Percentiles rank a stretch among this genome's conserved stretches.
Evolutionary conservation across 352 stramenopile genomes (phyloP).

Genomic region (Plasmopara halstedii): DNA sequence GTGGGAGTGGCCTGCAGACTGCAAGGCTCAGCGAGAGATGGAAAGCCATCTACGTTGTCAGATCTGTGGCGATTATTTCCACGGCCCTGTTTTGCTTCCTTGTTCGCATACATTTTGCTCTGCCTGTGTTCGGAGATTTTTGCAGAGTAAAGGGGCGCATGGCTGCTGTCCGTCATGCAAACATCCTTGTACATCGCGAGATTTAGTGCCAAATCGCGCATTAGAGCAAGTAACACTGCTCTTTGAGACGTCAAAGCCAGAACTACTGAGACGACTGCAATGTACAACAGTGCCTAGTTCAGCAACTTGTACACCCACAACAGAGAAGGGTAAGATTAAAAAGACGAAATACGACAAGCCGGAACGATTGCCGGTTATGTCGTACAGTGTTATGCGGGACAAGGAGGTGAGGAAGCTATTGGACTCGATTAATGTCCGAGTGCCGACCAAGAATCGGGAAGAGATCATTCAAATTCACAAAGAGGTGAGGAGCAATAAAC

Average conservation of each 20-base stretch:
- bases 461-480: slow-evolving; percentile 86
- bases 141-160: slow-evolving; percentile 60
- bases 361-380: slow-evolving; percentile 66
- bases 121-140: slow-evolving; percentile 70
- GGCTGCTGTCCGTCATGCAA: slow-evolving; percentile 79
- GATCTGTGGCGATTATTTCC: slow-evolving; percentile 82
- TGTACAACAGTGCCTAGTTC: slow-evolving; percentile 3
- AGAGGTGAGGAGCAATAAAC: slow-evolving; percentile 39
- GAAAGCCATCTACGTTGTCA: slow-evolving; percentile 69
- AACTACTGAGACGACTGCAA: slow-evolving; percentile 40
- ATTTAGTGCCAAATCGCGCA: slow-evolving; percentile 65
- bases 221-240: slow-evolving; percentile 63
- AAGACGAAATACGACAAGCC: slow-evolving; percentile 25
- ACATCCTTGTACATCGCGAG: slow-evolving; percentile 40
- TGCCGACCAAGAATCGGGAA: slow-evolving; percentile 60
- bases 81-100: slow-evolving; percentile 66
- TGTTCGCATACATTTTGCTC: slow-evolving; percentile 83
- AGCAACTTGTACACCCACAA: slow-evolving; percentile 14
- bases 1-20: slow-evolving; percentile 67
- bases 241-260: slow-evolving; percentile 66
- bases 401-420: slow-evolving; percentile 74
- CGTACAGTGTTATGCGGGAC: slow-evolving; percentile 82
- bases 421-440: slow-evolving; percentile 53
- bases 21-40: slow-evolving; percentile 53
- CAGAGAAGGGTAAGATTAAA: slow-evolving; percentile 14